phyloP scores from a whole-genome alignment of 768 basidiomycete genomes.

The Trametes meyenii region DNA sequence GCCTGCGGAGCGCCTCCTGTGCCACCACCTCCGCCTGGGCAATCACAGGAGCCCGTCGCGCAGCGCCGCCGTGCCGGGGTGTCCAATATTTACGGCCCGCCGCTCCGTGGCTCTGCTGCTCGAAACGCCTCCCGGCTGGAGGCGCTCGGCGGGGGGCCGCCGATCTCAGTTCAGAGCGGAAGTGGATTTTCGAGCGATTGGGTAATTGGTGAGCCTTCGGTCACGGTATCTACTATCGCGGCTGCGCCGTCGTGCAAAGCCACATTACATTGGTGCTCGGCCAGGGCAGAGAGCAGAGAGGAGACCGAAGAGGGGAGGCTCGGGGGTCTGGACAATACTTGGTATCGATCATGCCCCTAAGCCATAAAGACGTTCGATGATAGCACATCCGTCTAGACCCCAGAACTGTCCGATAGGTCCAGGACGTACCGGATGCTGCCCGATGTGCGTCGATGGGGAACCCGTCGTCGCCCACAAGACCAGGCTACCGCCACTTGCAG shows the following conservation, averaged over 20 bases:
- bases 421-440: conserved; percentile 4
- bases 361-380: neutral
- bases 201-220: neutral
- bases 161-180: conserved; percentile 13
- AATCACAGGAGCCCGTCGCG: conserved; percentile 10
- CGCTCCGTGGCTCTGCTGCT: conserved; percentile 15
- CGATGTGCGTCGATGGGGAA: conserved; percentile 5
- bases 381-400: conserved; percentile 11
- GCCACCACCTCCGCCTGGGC: neutral
- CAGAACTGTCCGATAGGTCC: conserved; percentile 4
- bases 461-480: neutral
- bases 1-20: neutral
- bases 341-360: conserved; percentile 15
- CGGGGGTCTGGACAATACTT: conserved; percentile 5
- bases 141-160: neutral
- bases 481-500: conserved; percentile 13
- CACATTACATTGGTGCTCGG: conserved; percentile 4
- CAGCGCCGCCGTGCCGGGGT: neutral
- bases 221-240: neutral
- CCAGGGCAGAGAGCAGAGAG: neutral
- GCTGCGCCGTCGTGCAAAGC: neutral
- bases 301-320: neutral
- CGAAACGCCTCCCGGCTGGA: conserved; percentile 1
- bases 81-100: conserved; percentile 8
- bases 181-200: neutral